These are phyloP conservation scores for Phytophthora melonis DNA, from an alignment of 352 stramenopile genomes.

Conservation along the genomic window DNA sequence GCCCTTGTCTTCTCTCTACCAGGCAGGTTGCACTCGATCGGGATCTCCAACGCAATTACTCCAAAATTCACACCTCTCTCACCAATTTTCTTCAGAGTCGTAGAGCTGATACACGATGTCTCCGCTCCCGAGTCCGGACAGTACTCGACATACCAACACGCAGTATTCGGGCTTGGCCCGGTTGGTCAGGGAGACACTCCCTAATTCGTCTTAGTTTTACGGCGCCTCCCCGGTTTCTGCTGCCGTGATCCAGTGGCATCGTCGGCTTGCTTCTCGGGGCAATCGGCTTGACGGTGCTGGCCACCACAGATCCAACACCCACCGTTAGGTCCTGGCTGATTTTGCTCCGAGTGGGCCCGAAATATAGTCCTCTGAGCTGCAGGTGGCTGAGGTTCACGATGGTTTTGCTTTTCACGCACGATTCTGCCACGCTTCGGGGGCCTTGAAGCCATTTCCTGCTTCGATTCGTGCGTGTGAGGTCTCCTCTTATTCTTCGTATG, in stretches of 20 bases:
- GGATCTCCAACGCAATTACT: background rate
- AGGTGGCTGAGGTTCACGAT: background rate
- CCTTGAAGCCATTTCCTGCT: background rate
- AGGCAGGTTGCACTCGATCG: constrained; percentile 16
- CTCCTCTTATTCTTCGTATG: constrained; percentile 8
- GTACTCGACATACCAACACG: constrained; percentile 23
- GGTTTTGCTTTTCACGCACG: background rate
- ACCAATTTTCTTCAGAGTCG: constrained; percentile 22
- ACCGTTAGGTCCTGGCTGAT: constrained; percentile 7
- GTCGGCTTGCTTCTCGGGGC: background rate
- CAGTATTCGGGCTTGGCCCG: constrained; percentile 4
- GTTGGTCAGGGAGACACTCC: constrained; percentile 10
- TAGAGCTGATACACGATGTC: constrained; percentile 22
- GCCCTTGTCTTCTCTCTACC: constrained; percentile 11
- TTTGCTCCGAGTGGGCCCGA: constrained; percentile 3
- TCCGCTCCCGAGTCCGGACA: constrained; percentile 26
- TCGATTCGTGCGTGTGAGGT: background rate
- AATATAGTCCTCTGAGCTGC: constrained; percentile 13
- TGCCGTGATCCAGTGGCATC: background rate
- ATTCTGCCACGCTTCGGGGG: constrained; percentile 1
- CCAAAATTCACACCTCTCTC: constrained; percentile 12
- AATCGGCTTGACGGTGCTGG: constrained; percentile 22
- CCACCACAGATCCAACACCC: constrained; percentile 32
- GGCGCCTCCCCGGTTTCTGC: constrained; percentile 8
- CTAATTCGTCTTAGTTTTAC: constrained; percentile 1